Evolutionary conservation across 2,329 filamentous ascomycete species (phyloP).

Genomic region (Epichloe uncinata): DNA sequence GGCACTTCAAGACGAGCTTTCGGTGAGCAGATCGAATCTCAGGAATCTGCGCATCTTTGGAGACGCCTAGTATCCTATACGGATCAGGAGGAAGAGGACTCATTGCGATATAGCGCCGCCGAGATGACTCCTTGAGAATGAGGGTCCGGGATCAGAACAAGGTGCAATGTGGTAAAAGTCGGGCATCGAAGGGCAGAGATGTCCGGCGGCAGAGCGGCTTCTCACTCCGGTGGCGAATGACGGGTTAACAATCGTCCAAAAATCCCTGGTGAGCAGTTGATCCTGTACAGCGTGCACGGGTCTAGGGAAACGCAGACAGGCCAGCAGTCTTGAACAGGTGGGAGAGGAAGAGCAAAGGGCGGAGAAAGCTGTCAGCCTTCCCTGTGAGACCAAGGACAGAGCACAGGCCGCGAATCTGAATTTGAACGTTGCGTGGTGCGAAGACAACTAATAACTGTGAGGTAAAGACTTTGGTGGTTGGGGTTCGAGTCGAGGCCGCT

Average conservation of each 20-base stretch:
- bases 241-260: background rate
- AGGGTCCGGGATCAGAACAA: conserved; percentile 3
- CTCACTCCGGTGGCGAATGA: background rate
- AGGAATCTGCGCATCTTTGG: conserved; percentile 53
- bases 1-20: conserved; percentile 76
- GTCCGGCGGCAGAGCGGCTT: background rate
- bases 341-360: background rate
- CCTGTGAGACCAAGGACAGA: background rate
- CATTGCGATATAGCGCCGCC: conserved; percentile 20
- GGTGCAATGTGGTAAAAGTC: background rate
- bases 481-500: conserved; percentile 5
- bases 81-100: conserved; percentile 54
- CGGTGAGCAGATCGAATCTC: conserved; percentile 71
- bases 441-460: background rate
- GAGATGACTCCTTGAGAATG: background rate
- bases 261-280: background rate
- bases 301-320: background rate
- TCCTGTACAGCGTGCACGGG: background rate
- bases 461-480: background rate
- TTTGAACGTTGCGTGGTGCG: conserved; percentile 4
- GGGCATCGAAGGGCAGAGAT: background rate
- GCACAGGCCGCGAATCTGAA: background rate
- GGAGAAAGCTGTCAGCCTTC: background rate
- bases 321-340: background rate
- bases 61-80: conserved; percentile 62